phyloP scores from a whole-genome alignment of 371 early-diverging fungal species.

The Sanchytrium tribonematis region DNA sequence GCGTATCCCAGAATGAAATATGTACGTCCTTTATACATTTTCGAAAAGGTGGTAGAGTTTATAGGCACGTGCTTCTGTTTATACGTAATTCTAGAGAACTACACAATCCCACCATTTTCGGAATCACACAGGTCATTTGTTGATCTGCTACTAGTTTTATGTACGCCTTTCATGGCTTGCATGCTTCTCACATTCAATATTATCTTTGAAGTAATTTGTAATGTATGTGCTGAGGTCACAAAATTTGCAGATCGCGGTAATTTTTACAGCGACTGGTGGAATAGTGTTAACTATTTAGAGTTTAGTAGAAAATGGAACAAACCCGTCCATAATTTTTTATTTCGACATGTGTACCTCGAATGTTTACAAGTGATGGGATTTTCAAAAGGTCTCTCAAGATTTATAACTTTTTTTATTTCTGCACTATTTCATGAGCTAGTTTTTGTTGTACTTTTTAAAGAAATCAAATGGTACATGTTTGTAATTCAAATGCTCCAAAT shows the following conservation, averaged over 20 bases:
- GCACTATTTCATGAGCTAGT: slow-evolving; percentile 70
- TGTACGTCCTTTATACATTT: slow-evolving; percentile 33
- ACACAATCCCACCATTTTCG: slow-evolving; percentile 34
- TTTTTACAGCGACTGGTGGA: slow-evolving; percentile 98
- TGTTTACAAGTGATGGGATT: slow-evolving; percentile 41
- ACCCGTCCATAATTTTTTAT: slow-evolving; percentile 78
- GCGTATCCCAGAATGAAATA: slow-evolving; percentile 62
- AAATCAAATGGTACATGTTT: slow-evolving; percentile 50
- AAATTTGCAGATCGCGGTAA: slow-evolving; percentile 82
- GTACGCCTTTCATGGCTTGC: slow-evolving; percentile 61
- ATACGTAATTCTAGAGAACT: slow-evolving; percentile 54
- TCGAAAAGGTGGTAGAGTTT: slow-evolving; percentile 48
- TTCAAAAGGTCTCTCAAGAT: slow-evolving; percentile 37
- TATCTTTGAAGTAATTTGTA: slow-evolving; percentile 79
- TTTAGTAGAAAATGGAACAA: slow-evolving; percentile 95
- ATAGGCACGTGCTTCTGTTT: slow-evolving; percentile 48
- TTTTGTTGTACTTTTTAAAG: slow-evolving; percentile 36
- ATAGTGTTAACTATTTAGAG: slow-evolving; percentile 65
- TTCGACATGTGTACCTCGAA: slow-evolving; percentile 66
- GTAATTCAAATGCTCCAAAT: slow-evolving; percentile 67
- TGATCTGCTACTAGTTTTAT: slow-evolving; percentile 19
- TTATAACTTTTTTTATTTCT: slow-evolving; percentile 58
- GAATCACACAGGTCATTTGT: slow-evolving; percentile 19
- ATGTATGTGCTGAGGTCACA: slow-evolving; percentile 81
- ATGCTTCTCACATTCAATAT: slow-evolving; percentile 72